phyloP scores from a whole-genome alignment of 2,329 filamentous ascomycete species.

The Ceratocystis eucalypticola region DNA sequence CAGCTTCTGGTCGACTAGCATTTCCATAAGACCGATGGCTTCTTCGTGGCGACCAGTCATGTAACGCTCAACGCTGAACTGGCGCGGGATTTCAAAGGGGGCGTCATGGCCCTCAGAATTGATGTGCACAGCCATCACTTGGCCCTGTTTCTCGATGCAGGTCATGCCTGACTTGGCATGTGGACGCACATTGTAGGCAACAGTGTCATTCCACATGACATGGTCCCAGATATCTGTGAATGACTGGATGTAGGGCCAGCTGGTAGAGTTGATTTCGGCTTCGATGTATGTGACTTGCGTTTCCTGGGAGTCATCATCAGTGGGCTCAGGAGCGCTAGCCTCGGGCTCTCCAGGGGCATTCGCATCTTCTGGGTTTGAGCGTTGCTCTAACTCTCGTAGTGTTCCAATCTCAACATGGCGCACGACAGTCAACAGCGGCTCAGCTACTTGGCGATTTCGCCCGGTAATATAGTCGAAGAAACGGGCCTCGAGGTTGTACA shows the following conservation, averaged over 20 bases:
- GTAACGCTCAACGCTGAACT: conserved; percentile 44
- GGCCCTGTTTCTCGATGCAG: conserved; percentile 33
- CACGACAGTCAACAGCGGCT: conserved; percentile 26
- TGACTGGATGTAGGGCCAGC: conserved; percentile 30
- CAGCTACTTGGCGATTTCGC: conserved; percentile 22
- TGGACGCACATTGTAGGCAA: conserved; percentile 27
- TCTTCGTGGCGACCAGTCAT: conserved; percentile 33
- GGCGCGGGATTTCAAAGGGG: conserved; percentile 36
- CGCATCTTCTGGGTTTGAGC: neutral
- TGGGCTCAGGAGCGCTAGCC: no score
- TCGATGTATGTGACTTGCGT: conserved; percentile 32
- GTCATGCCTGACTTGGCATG: conserved; percentile 31
- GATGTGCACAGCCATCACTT: conserved; percentile 38
- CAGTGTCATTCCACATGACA: conserved; percentile 34
- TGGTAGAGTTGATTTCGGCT: conserved; percentile 27
- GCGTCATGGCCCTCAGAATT: conserved; percentile 29
- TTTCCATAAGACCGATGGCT: conserved; percentile 24
- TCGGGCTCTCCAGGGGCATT: no score
- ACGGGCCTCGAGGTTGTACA: conserved; percentile 21
- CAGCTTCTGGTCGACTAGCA: conserved; percentile 15
- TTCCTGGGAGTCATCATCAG: conserved; percentile 25
- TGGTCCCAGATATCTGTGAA: conserved; percentile 37
- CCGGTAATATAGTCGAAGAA: conserved; percentile 34
- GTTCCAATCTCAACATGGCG: conserved; percentile 21
- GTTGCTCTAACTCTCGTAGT: neutral